Evolutionary conservation across 441 rosid genomes (phyloP), one percentile per base, ranked within the genome.

Genomic region (Euphorbia celastroides): DNA sequence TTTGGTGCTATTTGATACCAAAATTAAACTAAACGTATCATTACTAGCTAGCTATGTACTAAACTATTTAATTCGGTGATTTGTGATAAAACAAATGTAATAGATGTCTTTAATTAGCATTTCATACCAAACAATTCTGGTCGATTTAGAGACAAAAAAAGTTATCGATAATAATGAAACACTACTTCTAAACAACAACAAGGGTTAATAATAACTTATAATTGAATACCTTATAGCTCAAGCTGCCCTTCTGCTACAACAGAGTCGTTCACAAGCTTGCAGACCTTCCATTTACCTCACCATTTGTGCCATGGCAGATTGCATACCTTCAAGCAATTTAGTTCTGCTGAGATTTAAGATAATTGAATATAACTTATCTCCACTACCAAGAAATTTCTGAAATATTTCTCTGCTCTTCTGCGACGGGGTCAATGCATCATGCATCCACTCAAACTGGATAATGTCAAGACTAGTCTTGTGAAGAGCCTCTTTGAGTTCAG

Each of bases 371-470:
- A 91, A 62, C 66, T 75, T 80, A 74, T 93, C 93, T 57, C 83
- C 82, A 70, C 74, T 74, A 64, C 78, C 56, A 66, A 91, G 83
- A 71, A 78, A 82, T 28, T 80, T 85, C 81, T 82, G 93, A 80
- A 89, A 77, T 71, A 75, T 70, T 58, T 80, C 68, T 77, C 90
- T 75, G 79, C 79, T 81, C 74, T 79, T 77, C 50, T 89, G 86
- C 14, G 96, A 91, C 60, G 89, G 88, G 72, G 80, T 74, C 78
- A 86, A 79, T 59, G 68, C 67, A 72, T 91, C 91, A 74, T 88
- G 82, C 89, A 91, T 83, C 99, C 99, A 94, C 76, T 94, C 99
- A 86, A 91, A 83, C 77, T 91, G 96, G 66, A 91, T 82, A 75
- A 94, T 85, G 82, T 92, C 99, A 13, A 88, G 80, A 79, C 80